A percentile compares a stretch with the other conserved stretches of the same genome.
These are phyloP conservation scores for Sphagnum fallax DNA, from an alignment of 228 moss, liverwort and hornwort species.

Conservation along the genomic window DNA sequence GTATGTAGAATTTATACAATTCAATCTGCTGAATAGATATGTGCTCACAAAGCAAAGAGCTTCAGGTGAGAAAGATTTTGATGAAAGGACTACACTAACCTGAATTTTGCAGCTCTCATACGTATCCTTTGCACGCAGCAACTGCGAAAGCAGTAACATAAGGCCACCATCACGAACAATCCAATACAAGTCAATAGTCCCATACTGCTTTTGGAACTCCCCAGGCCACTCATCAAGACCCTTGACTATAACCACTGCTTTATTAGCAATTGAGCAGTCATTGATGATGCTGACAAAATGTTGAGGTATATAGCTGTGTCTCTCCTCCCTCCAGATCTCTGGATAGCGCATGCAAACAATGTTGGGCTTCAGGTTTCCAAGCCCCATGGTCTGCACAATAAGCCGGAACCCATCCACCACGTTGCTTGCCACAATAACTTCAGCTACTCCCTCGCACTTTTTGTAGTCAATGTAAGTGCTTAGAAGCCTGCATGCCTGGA, in stretches of 20 bases:
- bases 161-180: slow-evolving; percentile 98
- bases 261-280: slow-evolving; percentile 96
- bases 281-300: slow-evolving; percentile 88
- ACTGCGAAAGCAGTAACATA: slow-evolving; percentile 90
- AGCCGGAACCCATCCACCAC: slow-evolving; percentile 91
- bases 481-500: slow-evolving; percentile 69
- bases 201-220: slow-evolving; percentile 81
- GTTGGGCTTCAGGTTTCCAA: slow-evolving; percentile 96
- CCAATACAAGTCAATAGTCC: slow-evolving; percentile 97
- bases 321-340: slow-evolving; percentile 85
- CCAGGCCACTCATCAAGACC: slow-evolving; percentile 99
- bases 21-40: too few species aligned
- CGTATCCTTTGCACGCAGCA: slow-evolving; percentile 93
- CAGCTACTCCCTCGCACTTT: slow-evolving; percentile 97
- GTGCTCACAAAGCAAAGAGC: too few species aligned
- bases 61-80: too few species aligned
- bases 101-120: slow-evolving; percentile 98
- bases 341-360: slow-evolving; percentile 99
- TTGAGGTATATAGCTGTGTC: slow-evolving; percentile 70
- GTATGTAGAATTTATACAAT: too few species aligned
- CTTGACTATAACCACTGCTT: slow-evolving; percentile 98
- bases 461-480: slow-evolving; percentile 92
- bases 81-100: slow-evolving; percentile 10
- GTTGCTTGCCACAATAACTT: slow-evolving; percentile 79
- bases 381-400: slow-evolving; percentile 93